phyloP scores from a whole-genome alignment of 108 stramenopile genomes.

The Nannochloropsis granulata region DNA sequence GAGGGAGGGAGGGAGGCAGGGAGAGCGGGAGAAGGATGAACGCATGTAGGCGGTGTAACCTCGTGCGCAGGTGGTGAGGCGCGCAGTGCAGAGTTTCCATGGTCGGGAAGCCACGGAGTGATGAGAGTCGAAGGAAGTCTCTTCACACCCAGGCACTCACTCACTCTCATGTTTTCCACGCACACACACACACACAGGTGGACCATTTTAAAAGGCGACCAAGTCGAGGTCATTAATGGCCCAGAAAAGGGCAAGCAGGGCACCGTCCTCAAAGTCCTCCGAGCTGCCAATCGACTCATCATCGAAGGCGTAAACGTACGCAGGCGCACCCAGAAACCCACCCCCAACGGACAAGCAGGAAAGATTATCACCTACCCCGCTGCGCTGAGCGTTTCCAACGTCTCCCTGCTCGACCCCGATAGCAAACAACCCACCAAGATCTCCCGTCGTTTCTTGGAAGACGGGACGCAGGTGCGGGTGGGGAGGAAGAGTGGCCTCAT shows the following conservation, averaged over 20 bases:
- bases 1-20: not conserved
- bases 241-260: slow-evolving; percentile 72
- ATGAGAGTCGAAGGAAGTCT: no score
- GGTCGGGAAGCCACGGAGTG: no score
- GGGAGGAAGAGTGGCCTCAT: slow-evolving; percentile 71
- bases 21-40: no score
- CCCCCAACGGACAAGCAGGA: slow-evolving; percentile 44
- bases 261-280: slow-evolving; percentile 49
- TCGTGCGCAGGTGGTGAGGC: no score
- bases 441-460: slow-evolving; percentile 53
- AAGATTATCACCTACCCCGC: slow-evolving; percentile 39
- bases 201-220: slow-evolving; percentile 78
- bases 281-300: slow-evolving; percentile 55
- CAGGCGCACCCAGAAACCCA: slow-evolving; percentile 52
- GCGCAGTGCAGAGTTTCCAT: no score
- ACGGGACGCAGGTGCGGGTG: slow-evolving; percentile 86
- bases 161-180: no score
- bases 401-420: slow-evolving; percentile 34
- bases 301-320: slow-evolving; percentile 72
- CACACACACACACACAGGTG: slow-evolving; percentile 25
- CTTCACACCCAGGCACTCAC: no score
- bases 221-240: slow-evolving; percentile 67
- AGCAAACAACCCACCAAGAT: slow-evolving; percentile 64
- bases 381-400: slow-evolving; percentile 74
- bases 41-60: no score